phyloP scores from a whole-genome alignment of 441 rosid genomes.

The Populus tomentosa region DNA sequence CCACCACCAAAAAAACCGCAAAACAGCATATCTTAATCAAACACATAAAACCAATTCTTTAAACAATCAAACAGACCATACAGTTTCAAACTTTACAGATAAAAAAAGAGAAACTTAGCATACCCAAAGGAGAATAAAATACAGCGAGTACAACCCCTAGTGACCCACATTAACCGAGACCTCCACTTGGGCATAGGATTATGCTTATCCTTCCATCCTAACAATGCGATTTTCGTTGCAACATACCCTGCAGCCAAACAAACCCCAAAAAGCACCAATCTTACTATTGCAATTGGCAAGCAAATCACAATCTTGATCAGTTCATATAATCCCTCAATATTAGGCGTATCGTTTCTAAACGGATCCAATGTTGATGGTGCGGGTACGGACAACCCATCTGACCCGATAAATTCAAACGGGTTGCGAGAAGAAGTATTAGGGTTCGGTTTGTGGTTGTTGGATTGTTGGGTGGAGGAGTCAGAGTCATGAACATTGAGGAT shows the following conservation, averaged over 20 bases:
- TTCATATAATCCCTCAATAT: constrained; percentile 65
- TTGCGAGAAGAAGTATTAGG: constrained; percentile 20
- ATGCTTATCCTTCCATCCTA: constrained; percentile 81
- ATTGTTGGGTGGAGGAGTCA: constrained; percentile 13
- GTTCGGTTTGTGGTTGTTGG: background rate
- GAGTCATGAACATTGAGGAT: constrained; percentile 42
- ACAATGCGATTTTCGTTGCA: constrained; percentile 67
- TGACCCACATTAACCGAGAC: constrained; percentile 80
- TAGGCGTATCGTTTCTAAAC: constrained; percentile 58
- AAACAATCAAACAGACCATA: background rate
- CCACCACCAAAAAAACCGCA: background rate
- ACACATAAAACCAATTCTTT: background rate
- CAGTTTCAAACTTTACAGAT: background rate
- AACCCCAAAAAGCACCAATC: constrained; percentile 62
- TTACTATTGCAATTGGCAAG: constrained; percentile 59
- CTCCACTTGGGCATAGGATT: constrained; percentile 92
- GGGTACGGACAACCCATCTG: constrained; percentile 40
- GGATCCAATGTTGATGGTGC: constrained; percentile 61
- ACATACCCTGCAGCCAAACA: constrained; percentile 59
- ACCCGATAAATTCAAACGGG: constrained; percentile 56
- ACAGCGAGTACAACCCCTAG: constrained; percentile 64
- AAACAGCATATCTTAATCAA: background rate
- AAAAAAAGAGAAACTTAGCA: constrained; percentile 1
- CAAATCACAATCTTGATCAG: constrained; percentile 58
- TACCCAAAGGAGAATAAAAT: constrained; percentile 95